Evolutionary conservation across 2,329 filamentous ascomycete genomes (phyloP).

Genomic region (Trichoderma harzianum): DNA sequence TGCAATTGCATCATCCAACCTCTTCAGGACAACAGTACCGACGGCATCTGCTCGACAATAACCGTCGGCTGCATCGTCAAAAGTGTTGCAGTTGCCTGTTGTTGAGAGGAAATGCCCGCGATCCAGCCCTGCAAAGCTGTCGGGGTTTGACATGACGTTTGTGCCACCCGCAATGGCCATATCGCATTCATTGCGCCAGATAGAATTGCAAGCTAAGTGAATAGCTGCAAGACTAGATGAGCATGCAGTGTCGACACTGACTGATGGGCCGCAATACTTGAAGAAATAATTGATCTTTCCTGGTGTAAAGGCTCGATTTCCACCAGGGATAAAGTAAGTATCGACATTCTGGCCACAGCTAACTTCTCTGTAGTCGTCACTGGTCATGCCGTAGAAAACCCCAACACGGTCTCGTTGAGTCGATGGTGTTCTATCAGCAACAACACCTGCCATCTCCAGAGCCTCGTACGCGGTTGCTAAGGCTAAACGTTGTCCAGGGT

Average conservation of each 20-base stretch:
- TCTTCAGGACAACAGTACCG: constrained; percentile 72
- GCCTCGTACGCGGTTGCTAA: constrained; percentile 76
- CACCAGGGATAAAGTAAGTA: constrained; percentile 53
- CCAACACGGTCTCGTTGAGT: constrained; percentile 58
- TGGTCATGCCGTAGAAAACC: constrained; percentile 73
- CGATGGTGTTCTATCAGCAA: constrained; percentile 34
- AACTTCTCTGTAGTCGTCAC: constrained; percentile 75
- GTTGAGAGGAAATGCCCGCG: constrained; percentile 74
- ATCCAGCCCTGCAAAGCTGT: constrained; percentile 73
- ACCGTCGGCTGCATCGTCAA: constrained; percentile 75
- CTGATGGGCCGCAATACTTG: constrained; percentile 68
- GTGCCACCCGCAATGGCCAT: constrained; percentile 77
- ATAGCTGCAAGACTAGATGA: constrained; percentile 74
- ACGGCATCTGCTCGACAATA: constrained; percentile 79
- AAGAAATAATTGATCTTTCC: constrained; percentile 75
- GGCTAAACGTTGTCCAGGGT: constrained; percentile 72
- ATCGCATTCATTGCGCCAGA: constrained; percentile 68
- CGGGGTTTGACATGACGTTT: constrained; percentile 76
- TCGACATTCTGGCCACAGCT: constrained; percentile 66
- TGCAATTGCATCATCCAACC: constrained; percentile 71
- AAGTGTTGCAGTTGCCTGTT: constrained; percentile 60
- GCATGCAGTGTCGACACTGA: constrained; percentile 68
- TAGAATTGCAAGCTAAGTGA: neutral
- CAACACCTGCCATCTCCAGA: constrained; percentile 52
- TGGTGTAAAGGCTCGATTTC: constrained; percentile 48